Percentiles rank a stretch among this genome's conserved stretches.
phyloP scores from a whole-genome alignment of 2,329 filamentous ascomycete genomes.

The Epichloe gansuensis region DNA sequence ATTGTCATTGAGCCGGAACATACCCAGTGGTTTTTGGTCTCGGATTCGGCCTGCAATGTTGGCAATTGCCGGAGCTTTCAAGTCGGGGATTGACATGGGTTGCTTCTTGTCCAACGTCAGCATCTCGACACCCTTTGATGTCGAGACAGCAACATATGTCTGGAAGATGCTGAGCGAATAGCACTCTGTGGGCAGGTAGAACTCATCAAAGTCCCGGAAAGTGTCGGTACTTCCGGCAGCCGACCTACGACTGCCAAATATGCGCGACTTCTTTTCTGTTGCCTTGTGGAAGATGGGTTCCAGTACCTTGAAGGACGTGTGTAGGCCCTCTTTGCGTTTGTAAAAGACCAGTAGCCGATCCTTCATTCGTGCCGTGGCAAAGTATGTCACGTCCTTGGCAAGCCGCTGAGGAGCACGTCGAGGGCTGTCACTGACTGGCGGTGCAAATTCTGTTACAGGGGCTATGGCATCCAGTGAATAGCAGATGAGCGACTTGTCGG shows the following conservation, averaged over 20 bases:
- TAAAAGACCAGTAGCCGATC: slow-evolving; percentile 90
- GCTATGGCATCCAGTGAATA: slow-evolving; percentile 83
- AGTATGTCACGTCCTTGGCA: slow-evolving; percentile 89
- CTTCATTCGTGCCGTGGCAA: slow-evolving; percentile 93
- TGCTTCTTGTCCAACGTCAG: slow-evolving; percentile 96
- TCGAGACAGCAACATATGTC: slow-evolving; percentile 81
- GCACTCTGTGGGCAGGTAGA: slow-evolving; percentile 93
- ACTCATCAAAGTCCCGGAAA: slow-evolving; percentile 97
- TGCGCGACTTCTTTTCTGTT: slow-evolving; percentile 64
- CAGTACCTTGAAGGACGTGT: slow-evolving; percentile 91
- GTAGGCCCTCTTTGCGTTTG: slow-evolving; percentile 86
- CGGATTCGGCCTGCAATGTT: slow-evolving; percentile 76
- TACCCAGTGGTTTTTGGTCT: slow-evolving; percentile 76
- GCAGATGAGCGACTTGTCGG: slow-evolving; percentile 81
- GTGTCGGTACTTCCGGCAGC: slow-evolving; percentile 72
- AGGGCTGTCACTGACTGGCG: slow-evolving; percentile 54
- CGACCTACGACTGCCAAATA: slow-evolving; percentile 45
- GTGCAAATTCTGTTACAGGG: slow-evolving; percentile 47
- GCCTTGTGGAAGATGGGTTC: slow-evolving; percentile 93
- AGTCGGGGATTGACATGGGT: slow-evolving; percentile 83
- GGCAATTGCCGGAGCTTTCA: slow-evolving; percentile 63
- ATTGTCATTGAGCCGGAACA: slow-evolving; percentile 87
- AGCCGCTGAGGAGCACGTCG: slow-evolving; percentile 85
- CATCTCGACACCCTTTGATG: slow-evolving; percentile 85
- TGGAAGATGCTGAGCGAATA: slow-evolving; percentile 95